phyloP scores from a whole-genome alignment of 169 alveolate species.

The Plasmodium reichenowi region DNA sequence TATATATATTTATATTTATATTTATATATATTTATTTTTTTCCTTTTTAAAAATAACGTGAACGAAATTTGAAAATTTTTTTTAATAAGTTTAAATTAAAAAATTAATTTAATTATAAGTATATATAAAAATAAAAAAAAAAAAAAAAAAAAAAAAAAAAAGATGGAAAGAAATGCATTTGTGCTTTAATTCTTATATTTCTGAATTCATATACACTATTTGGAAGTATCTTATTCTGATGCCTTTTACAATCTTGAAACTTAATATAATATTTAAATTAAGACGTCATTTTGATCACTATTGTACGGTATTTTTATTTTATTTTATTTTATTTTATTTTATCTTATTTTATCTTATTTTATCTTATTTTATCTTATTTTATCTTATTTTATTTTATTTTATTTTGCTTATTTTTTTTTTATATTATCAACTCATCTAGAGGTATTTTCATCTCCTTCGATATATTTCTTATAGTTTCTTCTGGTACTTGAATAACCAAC shows the following conservation, averaged over 20 bases:
- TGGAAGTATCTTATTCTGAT: no score
- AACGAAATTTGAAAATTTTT: no score
- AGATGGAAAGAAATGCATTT: background rate
- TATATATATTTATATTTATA: no score
- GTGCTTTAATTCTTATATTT: no score
- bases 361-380: background rate
- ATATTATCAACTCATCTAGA: conserved; percentile 61
- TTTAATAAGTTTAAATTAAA: no score
- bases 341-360: background rate
- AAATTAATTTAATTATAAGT: no score
- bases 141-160: background rate
- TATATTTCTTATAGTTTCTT: conserved; percentile 50
- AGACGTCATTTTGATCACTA: background rate
- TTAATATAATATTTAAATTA: background rate
- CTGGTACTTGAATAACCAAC: conserved; percentile 73
- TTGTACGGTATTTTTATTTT: background rate
- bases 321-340: background rate
- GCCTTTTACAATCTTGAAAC: no score
- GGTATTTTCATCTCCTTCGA: conserved; percentile 70
- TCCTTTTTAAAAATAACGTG: no score
- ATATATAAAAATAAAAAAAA: background rate
- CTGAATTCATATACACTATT: no score
- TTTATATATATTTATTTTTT: no score
- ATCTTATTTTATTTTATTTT: background rate
- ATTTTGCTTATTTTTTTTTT: background rate